phyloP scores from a whole-genome alignment of 345 rosid species.

The Pistacia integerrima region DNA sequence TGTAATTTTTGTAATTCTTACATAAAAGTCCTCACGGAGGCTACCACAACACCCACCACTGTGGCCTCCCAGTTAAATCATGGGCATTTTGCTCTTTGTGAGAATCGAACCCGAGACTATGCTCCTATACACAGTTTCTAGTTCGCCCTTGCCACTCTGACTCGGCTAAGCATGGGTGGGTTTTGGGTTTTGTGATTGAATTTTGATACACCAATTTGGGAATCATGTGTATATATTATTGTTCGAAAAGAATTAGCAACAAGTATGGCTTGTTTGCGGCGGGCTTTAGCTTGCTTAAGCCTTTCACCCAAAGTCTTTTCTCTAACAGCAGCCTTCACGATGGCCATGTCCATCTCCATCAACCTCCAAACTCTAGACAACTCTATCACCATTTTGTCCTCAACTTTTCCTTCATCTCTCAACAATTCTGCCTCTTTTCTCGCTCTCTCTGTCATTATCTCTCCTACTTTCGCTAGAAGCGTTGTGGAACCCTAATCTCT shows the following conservation, averaged over 20 bases:
- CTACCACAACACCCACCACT: too few species aligned
- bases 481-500: slow-evolving; percentile 75
- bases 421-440: slow-evolving; percentile 88
- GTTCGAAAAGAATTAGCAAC: slow-evolving; percentile 75
- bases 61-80: too few species aligned
- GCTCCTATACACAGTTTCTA: too few species aligned
- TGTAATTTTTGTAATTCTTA: too few species aligned
- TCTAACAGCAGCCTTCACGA: slow-evolving; percentile 88
- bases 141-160: too few species aligned
- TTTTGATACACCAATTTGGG: background rate
- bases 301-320: slow-evolving; percentile 73
- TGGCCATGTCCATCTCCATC: slow-evolving; percentile 98
- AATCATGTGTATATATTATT: background rate
- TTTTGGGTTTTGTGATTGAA: too few species aligned
- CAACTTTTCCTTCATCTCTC: slow-evolving; percentile 80
- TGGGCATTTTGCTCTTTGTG: too few species aligned
- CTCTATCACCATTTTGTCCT: slow-evolving; percentile 88
- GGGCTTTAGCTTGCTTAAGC: slow-evolving; percentile 75
- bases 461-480: slow-evolving; percentile 74
- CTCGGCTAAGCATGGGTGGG: too few species aligned
- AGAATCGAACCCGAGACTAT: too few species aligned
- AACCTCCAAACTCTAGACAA: slow-evolving; percentile 80
- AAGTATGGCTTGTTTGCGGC: slow-evolving; percentile 91
- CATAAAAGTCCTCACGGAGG: too few species aligned
- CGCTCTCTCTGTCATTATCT: slow-evolving; percentile 84